phyloP scores from a whole-genome alignment of 78 protist genomes.

The slime mould (Dictyostelium discoideum) region dicty_2.7 NC_007088.5:7827501-7828000 shows the following conservation, averaged over 20 bases:
- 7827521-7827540: too few relatives aligned
- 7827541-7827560: background rate
- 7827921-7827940: background rate
- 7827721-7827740: too few relatives aligned
- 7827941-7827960: slow-evolving; percentile 1
- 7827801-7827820: background rate
- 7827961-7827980: slow-evolving; percentile 9
- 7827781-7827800: background rate
- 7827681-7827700: background rate
- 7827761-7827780: slow-evolving; percentile 2
- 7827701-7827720: background rate
- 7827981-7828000: background rate
- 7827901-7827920: background rate
- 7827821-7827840: slow-evolving; percentile 4
- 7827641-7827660: background rate
- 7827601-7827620: background rate
- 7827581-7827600: background rate
- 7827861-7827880: background rate
- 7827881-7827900: background rate
- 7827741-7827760: background rate
- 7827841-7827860: background rate
- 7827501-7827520: too few relatives aligned
- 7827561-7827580: background rate
- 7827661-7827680: background rate
- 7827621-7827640: background rate